These are phyloP conservation scores for Gossypium schwendimanii DNA, from an alignment of 441 rosid genomes.

Conservation along the genomic window DNA sequence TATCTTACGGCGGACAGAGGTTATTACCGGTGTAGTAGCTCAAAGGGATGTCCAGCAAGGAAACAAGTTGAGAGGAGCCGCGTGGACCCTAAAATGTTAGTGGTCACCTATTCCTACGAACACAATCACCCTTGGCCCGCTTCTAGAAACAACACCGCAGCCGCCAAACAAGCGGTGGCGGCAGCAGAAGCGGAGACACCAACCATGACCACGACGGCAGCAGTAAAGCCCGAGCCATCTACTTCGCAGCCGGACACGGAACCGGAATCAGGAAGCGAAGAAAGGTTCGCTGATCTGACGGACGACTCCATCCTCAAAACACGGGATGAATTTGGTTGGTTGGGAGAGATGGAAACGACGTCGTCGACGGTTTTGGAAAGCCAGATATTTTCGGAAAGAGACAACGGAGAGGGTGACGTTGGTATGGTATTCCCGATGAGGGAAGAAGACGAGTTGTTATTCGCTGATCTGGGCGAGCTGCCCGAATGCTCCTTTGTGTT, in stretches of 20 bases:
- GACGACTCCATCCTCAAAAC: constrained; percentile 30
- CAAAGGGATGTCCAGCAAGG: constrained; percentile 91
- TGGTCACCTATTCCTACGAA: constrained; percentile 74
- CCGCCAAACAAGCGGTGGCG: constrained; percentile 17
- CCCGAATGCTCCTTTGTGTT: constrained; percentile 89
- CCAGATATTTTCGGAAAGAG: constrained; percentile 52
- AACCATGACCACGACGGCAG: neutral
- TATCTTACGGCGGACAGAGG: constrained; percentile 42
- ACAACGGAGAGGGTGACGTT: constrained; percentile 23
- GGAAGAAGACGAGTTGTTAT: constrained; percentile 87
- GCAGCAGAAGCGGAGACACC: constrained; percentile 6
- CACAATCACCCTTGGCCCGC: constrained; percentile 87
- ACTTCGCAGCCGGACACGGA: constrained; percentile 27
- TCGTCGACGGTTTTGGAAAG: constrained; percentile 61
- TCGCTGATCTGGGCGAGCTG: constrained; percentile 90
- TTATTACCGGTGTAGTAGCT: constrained; percentile 86
- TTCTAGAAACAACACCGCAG: constrained; percentile 38
- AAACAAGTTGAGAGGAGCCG: constrained; percentile 88
- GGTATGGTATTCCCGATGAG: constrained; percentile 65
- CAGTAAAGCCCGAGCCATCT: neutral
- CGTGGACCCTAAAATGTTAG: constrained; percentile 69
- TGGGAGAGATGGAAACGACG: constrained; percentile 64
- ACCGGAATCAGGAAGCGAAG: constrained; percentile 26
- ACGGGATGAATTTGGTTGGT: constrained; percentile 71
- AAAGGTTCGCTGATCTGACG: constrained; percentile 41